Evolutionary conservation across 192 early-diverging fungal genomes (phyloP).

Genomic region (Rhizophagus sp.): DNA sequence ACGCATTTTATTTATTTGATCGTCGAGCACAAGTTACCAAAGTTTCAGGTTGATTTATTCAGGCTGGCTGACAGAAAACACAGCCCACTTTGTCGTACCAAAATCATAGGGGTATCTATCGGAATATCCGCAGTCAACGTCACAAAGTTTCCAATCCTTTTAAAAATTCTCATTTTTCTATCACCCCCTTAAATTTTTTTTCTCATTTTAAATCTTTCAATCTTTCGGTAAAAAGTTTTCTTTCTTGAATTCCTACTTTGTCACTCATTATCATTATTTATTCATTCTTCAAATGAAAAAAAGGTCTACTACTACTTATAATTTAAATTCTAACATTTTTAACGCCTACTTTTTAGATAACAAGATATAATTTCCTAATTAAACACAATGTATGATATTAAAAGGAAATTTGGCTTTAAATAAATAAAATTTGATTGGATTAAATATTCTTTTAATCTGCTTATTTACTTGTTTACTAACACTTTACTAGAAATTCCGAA

Average conservation of each 20-base stretch:
- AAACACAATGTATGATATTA: background rate
- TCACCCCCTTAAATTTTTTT: background rate
- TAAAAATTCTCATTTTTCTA: too few relatives aligned
- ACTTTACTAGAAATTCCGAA: background rate
- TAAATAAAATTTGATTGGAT: background rate
- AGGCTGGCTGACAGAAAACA: too few relatives aligned
- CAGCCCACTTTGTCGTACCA: too few relatives aligned
- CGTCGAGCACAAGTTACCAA: too few relatives aligned
- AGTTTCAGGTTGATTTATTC: too few relatives aligned
- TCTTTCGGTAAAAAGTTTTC: background rate
- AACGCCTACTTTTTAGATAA: background rate
- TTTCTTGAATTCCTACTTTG: background rate
- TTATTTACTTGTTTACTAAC: background rate
- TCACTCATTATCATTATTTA: too few relatives aligned
- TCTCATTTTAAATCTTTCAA: too few relatives aligned
- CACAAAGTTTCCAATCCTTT: too few relatives aligned
- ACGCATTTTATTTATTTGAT: too few relatives aligned
- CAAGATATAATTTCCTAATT: background rate
- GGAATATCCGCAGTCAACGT: background rate
- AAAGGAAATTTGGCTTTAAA: background rate
- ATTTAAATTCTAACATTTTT: background rate
- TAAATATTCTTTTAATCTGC: too few relatives aligned
- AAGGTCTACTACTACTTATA: background rate
- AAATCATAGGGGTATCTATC: too few relatives aligned
- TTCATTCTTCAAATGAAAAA: background rate